Evolutionary conservation across 78 protist species (phyloP), one percentile per base, ranked within the genome.

Genomic region (Pigoraptor vietnamica): DNA sequence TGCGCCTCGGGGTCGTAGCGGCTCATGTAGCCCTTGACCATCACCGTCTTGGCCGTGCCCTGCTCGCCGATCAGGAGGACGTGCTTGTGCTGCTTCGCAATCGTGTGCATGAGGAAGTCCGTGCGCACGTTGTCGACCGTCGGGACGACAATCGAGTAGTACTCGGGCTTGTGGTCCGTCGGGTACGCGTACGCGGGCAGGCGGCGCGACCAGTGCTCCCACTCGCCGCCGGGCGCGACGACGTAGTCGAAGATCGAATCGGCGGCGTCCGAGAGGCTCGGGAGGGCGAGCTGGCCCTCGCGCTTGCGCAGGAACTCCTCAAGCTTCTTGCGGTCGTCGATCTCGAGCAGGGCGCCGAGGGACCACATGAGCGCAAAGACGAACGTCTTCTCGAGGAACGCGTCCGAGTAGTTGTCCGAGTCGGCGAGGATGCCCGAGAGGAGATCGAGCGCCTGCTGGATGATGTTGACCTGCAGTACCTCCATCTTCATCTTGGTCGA

Each of bases 281-380:
- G 19, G 29, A 48, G 34, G 21, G 89, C 37, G 38, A 40, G 10
- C 33, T 56, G 32, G 38, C 91, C 83, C 37, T 97, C 56, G 37
- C 21, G 84, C 40, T 39, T 67, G 21, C 96, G 86, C 34, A 96
- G 95, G 55, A 40, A 95, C 32, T 89, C 93, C 36, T 99, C 89
- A 35, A 92, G 94, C 32, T 37, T n/a, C 23, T 96, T 39, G 24
- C 92, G 83, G 84, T 91, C 37, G 23, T 95, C 87, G 38, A 99
- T 98, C 0, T 96, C 97, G 14, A 98, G 92, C 36, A 95, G 96
- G 99, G 99, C 98, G 90, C 96, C 92, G 32, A 97, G 55, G 0
- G 99, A 39, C 89, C 94, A 91, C n/a, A 97, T 34, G 67, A 48
- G 67, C 29, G 67, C 67, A 48, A 48, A 48, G 67, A 48, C 67